phyloP scores from a whole-genome alignment of 768 basidiomycete species.

The Gloeostereum incarnatum region DNA sequence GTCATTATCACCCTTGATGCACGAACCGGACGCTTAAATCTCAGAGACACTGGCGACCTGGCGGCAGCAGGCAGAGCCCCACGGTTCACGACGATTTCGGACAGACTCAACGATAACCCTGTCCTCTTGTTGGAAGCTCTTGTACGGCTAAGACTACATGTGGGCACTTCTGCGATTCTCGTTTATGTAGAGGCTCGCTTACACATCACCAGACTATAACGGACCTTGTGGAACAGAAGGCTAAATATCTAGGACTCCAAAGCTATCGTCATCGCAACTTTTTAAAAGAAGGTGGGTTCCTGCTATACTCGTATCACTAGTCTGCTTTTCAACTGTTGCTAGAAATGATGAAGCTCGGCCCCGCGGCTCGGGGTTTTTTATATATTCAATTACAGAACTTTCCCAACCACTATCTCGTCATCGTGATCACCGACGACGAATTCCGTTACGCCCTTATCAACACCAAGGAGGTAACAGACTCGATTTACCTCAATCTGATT shows the following conservation, averaged over 20 bases:
- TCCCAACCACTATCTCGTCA: conserved; percentile 74
- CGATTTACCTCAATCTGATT: conserved; percentile 48
- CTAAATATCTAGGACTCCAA: conserved; percentile 76
- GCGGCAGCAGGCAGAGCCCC: conserved; percentile 64
- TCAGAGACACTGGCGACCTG: conserved; percentile 77
- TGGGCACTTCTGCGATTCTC: conserved; percentile 16
- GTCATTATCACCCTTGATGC: conserved; percentile 73
- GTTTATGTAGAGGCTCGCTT: background rate
- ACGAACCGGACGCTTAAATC: conserved; percentile 67
- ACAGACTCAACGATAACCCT: conserved; percentile 65
- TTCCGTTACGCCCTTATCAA: conserved; percentile 80
- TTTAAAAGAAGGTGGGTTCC: conserved; percentile 42
- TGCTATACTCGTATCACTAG: conserved; percentile 2
- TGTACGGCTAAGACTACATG: conserved; percentile 49
- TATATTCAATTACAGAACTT: conserved; percentile 76
- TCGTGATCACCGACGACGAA: conserved; percentile 70
- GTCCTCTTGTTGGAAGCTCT: conserved; percentile 46
- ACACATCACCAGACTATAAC: conserved; percentile 85
- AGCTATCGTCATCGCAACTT: conserved; percentile 66
- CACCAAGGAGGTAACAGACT: conserved; percentile 42
- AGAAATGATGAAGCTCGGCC: conserved; percentile 71
- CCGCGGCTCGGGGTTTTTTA: conserved; percentile 47
- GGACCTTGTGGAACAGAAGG: conserved; percentile 78
- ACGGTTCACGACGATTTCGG: conserved; percentile 49
- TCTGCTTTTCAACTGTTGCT: conserved; percentile 1